A percentile compares a stretch with the other conserved stretches of the same genome.
Evolutionary conservation across 371 early-diverging fungal genomes (phyloP).

Genomic region (Mortierella sp.): DNA sequence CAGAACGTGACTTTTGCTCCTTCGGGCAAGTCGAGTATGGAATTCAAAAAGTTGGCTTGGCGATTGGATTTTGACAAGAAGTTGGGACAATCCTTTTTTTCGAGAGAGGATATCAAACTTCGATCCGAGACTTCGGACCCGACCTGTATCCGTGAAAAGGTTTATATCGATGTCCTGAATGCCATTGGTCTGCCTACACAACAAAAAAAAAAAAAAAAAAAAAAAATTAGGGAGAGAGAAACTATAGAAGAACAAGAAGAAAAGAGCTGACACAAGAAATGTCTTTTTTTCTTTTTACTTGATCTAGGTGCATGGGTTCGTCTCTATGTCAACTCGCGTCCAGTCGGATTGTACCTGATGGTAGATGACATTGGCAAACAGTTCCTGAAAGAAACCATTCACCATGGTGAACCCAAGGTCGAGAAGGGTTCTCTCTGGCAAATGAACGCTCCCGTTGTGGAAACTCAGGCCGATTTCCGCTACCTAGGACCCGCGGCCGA

Average conservation of each 20-base stretch:
- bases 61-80: constrained; percentile 55
- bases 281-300: background rate
- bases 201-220: constrained; percentile 16
- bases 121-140: constrained; percentile 55
- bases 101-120: constrained; percentile 56
- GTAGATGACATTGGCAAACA: constrained; percentile 58
- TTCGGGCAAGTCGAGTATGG: constrained; percentile 61
- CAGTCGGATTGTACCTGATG: constrained; percentile 59
- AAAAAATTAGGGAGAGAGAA: constrained; percentile 49
- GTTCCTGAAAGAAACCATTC: constrained; percentile 54
- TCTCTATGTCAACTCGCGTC: constrained; percentile 56
- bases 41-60: constrained; percentile 59
- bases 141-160: constrained; percentile 58
- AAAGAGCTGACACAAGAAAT: too few relatives aligned
- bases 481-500: constrained; percentile 25
- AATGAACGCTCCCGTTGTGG: constrained; percentile 55
- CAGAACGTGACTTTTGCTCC: constrained; percentile 51
- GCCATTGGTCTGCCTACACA: constrained; percentile 60
- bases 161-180: constrained; percentile 55
- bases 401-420: constrained; percentile 48
- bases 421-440: constrained; percentile 42
- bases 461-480: constrained; percentile 17
- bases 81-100: constrained; percentile 30
- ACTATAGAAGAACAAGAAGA: background rate
- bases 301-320: constrained; percentile 52